Evolutionary conservation across 2,329 filamentous ascomycete species (phyloP).

Genomic region (Fusarium graminum): DNA sequence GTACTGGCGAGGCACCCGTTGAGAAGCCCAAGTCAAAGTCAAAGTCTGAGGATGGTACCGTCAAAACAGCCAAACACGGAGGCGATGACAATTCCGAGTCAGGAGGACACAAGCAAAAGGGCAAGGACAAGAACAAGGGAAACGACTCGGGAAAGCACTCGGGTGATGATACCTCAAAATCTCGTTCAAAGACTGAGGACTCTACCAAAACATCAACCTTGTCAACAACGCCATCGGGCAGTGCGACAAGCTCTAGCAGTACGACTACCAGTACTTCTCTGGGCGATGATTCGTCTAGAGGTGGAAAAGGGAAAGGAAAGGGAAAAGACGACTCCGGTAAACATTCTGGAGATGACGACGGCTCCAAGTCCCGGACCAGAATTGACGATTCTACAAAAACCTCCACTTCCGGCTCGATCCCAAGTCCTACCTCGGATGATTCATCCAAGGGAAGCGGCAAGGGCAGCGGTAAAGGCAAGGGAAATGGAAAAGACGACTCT

Average conservation of each 20-base stretch:
- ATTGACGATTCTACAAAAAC: not conserved
- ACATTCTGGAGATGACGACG: not conserved
- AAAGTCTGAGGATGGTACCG: not conserved
- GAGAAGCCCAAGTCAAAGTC: constrained; percentile 9
- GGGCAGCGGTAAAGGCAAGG: not conserved
- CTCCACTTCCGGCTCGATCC: not conserved
- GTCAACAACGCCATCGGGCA: not conserved
- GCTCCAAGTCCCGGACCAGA: not conserved
- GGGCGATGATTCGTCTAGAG: not conserved
- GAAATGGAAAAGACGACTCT: not conserved
- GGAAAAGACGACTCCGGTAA: not conserved
- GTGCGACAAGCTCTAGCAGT: not conserved
- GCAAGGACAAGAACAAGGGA: constrained; percentile 12
- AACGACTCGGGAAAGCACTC: not conserved
- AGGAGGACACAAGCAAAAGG: constrained; percentile 8
- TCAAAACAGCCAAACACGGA: constrained; percentile 1
- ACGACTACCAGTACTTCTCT: not conserved
- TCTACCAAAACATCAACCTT: not conserved
- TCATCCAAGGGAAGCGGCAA: not conserved
- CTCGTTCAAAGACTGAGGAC: not conserved
- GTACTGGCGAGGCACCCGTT: not conserved
- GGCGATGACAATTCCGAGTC: constrained; percentile 1
- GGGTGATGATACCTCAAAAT: not conserved
- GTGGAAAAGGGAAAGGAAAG: not conserved
- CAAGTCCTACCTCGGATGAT: not conserved